phyloP scores from a whole-genome alignment of 352 stramenopile species.

The Halophytophthora batemanensis region DNA sequence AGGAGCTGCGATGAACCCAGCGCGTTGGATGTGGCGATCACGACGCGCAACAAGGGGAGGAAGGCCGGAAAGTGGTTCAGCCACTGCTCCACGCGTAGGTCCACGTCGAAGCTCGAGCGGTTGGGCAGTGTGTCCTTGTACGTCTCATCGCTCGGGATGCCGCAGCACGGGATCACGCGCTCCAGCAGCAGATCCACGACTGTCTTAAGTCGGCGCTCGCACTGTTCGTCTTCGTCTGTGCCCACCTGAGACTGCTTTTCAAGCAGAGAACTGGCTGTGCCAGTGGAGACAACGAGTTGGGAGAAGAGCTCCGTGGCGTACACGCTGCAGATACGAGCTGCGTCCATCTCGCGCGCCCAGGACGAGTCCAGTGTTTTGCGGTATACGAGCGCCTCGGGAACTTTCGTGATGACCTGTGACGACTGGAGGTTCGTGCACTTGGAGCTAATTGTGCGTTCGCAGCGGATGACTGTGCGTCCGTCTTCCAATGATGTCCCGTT shows the following conservation, averaged over 20 bases:
- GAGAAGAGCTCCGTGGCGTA: constrained; percentile 51
- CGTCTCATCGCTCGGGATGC: constrained; percentile 66
- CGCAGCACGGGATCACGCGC: constrained; percentile 70
- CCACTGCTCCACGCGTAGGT: constrained; percentile 81
- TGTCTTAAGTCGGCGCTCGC: constrained; percentile 50
- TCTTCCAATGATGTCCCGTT: constrained; percentile 10
- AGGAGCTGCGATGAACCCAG: constrained; percentile 43
- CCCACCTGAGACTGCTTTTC: constrained; percentile 2
- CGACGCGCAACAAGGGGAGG: constrained; percentile 46
- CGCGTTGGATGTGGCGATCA: constrained; percentile 36
- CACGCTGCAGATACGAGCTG: constrained; percentile 51
- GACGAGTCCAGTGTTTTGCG: constrained; percentile 71
- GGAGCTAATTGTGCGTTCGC: constrained; percentile 75
- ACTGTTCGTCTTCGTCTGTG: constrained; percentile 26
- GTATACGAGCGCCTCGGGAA: constrained; percentile 53
- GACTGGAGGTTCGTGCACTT: constrained; percentile 81
- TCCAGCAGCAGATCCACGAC: constrained; percentile 75
- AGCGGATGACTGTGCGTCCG: constrained; percentile 53
- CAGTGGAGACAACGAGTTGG: constrained; percentile 35
- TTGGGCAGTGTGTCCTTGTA: constrained; percentile 85
- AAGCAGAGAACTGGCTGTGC: constrained; percentile 13
- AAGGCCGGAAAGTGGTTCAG: constrained; percentile 80
- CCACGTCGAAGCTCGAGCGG: constrained; percentile 77
- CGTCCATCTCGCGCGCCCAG: constrained; percentile 69
- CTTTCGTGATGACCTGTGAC: constrained; percentile 68